Percentiles rank a stretch among this genome's conserved stretches.
Evolutionary conservation across 2,329 filamentous ascomycete genomes (phyloP).

Genomic region (Seiridium unicorne): DNA sequence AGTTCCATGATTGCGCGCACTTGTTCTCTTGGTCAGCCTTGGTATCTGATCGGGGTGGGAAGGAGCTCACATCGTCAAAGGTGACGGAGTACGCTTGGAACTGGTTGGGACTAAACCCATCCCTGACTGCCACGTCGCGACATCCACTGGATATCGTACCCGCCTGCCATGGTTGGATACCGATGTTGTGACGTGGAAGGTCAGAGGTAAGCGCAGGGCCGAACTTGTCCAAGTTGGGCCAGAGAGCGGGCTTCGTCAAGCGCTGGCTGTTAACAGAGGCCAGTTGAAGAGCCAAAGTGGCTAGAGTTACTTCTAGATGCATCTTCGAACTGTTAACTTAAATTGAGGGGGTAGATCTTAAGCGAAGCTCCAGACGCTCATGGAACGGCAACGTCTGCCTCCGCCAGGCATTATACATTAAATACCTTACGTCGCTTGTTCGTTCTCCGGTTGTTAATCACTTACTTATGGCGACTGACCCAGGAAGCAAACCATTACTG

Average conservation of each 20-base stretch:
- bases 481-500: too few relatives aligned
- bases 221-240: neutral
- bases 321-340: neutral
- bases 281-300: neutral
- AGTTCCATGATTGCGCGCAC: neutral
- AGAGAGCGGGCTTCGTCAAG: neutral
- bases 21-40: neutral
- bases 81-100: neutral
- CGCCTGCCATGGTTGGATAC: neutral
- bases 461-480: too few relatives aligned
- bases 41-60: neutral
- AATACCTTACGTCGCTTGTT: too few relatives aligned
- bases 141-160: neutral
- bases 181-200: neutral
- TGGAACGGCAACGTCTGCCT: too few relatives aligned
- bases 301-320: neutral
- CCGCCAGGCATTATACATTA: too few relatives aligned
- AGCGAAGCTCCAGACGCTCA: too few relatives aligned
- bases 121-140: neutral
- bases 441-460: too few relatives aligned
- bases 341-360: too few relatives aligned
- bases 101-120: neutral
- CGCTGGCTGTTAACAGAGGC: neutral
- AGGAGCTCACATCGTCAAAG: neutral
- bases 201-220: neutral